phyloP scores from a whole-genome alignment of 2,329 filamentous ascomycete genomes.

The Paraconiothyrium sp. region DNA sequence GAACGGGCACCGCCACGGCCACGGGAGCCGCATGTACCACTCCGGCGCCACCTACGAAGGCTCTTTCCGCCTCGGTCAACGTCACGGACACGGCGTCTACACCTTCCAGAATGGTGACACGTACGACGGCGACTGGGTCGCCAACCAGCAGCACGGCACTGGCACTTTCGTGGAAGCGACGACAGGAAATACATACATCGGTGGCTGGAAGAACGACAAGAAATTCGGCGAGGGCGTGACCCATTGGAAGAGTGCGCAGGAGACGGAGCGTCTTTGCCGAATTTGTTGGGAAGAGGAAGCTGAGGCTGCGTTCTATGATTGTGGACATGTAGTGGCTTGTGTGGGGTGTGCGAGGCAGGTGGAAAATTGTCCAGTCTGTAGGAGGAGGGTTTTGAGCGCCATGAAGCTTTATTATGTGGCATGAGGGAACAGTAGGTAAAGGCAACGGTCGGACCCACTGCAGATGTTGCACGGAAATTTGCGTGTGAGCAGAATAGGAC shows the following conservation, averaged over 20 bases:
- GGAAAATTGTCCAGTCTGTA: slow-evolving; percentile 69
- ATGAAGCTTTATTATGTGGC: slow-evolving; percentile 64
- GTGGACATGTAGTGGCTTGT: slow-evolving; percentile 70
- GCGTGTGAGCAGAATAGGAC: too few relatives aligned
- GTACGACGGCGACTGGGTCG: slow-evolving; percentile 65
- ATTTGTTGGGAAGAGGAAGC: slow-evolving; percentile 71
- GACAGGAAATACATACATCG: slow-evolving; percentile 69
- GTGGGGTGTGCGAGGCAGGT: slow-evolving; percentile 67
- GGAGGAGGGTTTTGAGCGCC: slow-evolving; percentile 64
- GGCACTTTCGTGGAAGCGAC: slow-evolving; percentile 65
- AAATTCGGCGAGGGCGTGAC: slow-evolving; percentile 70
- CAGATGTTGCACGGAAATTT: background rate
- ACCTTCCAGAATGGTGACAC: slow-evolving; percentile 72
- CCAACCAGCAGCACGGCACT: slow-evolving; percentile 71
- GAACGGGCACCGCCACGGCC: slow-evolving; percentile 61
- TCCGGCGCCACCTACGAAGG: slow-evolving; percentile 66
- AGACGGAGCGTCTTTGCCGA: slow-evolving; percentile 66
- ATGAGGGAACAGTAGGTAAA: slow-evolving; percentile 16
- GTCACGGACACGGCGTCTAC: slow-evolving; percentile 66
- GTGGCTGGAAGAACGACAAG: slow-evolving; percentile 69
- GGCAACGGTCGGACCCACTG: background rate
- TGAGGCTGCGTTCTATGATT: slow-evolving; percentile 69
- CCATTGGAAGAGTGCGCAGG: slow-evolving; percentile 69
- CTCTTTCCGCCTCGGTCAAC: slow-evolving; percentile 61
- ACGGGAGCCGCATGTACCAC: slow-evolving; percentile 63